phyloP scores from a whole-genome alignment of 2,329 filamentous ascomycete species.

The Coniochaeta ligniaria region DNA sequence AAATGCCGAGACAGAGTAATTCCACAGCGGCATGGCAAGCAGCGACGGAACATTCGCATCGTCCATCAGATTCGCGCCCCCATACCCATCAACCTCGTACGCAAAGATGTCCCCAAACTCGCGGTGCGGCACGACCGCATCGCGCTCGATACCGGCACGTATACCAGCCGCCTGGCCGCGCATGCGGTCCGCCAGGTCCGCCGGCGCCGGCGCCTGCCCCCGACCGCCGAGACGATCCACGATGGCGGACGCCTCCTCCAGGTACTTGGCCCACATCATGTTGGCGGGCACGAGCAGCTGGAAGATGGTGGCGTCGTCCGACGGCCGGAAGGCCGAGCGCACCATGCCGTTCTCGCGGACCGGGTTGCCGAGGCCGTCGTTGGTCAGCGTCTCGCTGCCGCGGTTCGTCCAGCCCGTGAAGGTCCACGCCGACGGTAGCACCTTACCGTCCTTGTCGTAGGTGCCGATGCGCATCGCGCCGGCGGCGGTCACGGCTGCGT shows the following conservation, averaged over 20 bases:
- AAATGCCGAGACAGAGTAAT: slow-evolving; percentile 31
- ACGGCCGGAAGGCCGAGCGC: slow-evolving; percentile 73
- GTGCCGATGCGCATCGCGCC: slow-evolving; percentile 62
- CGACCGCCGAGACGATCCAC: slow-evolving; percentile 33
- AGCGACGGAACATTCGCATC: slow-evolving; percentile 66
- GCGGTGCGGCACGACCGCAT: slow-evolving; percentile 59
- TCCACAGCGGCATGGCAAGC: slow-evolving; percentile 56
- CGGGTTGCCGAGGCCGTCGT: slow-evolving; percentile 71
- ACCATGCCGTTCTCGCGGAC: slow-evolving; percentile 70
- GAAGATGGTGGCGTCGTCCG: slow-evolving; percentile 75
- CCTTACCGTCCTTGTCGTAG: slow-evolving; percentile 49
- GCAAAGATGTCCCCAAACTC: slow-evolving; percentile 64
- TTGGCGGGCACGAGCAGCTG: slow-evolving; percentile 76
- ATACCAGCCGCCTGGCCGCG: slow-evolving; percentile 53
- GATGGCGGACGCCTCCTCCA: slow-evolving; percentile 44
- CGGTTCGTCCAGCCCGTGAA: slow-evolving; percentile 66
- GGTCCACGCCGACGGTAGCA: slow-evolving; percentile 55
- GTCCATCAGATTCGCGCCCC: slow-evolving; percentile 60
- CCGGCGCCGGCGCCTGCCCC: slow-evolving; percentile 24
- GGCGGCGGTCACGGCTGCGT: slow-evolving; percentile 58
- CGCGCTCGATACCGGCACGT: slow-evolving; percentile 57
- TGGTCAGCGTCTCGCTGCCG: slow-evolving; percentile 68
- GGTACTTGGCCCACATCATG: slow-evolving; percentile 61
- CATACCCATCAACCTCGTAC: slow-evolving; percentile 71
- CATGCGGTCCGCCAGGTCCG: slow-evolving; percentile 48